Evolutionary conservation across 2,329 filamentous ascomycete genomes (phyloP), one percentile per base, ranked within the genome.

Genomic region (Plenodomus tracheiphilus): DNA sequence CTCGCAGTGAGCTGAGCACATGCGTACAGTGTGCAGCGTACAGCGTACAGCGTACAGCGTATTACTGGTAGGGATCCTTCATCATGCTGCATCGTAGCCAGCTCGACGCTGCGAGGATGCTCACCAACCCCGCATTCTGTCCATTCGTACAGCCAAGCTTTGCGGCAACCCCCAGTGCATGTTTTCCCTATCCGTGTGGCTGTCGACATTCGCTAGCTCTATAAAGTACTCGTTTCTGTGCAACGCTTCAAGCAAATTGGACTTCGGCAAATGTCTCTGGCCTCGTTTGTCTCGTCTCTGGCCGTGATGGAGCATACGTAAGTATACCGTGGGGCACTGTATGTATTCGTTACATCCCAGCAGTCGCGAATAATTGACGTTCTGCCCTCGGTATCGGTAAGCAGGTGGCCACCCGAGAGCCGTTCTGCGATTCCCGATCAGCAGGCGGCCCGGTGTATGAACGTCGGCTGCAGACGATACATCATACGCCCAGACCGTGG

Each of bases 111-210:
- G 52, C 56, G 51, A 56, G 54, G 51, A 60, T 62, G 60, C 45
- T 51, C 38, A 50, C 54, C 54, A 63, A 71, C 68, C 68, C 68
- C 67, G 68, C 68, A 70, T 68, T 65, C 61, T 51, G 46, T 62
- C 59, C 54, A 62, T 59, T 45, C 63, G 55, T 49, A 46, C 47
- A 59, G 53, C 60, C 57, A 63, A 62, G 64, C 58, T 56, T 54
- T 52, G 56, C 50, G 61, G 61, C 51, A 51, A 54, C 47, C 51
- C 61, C 58, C 54, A 61, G 54, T 62, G 49, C 61, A 53, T 47
- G 47, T 51, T 52, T 44, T 59, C 55, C 58, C 50, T 62, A 53
- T 55, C 53, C 51, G 46, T 51, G 46, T 53, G 54, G 54, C 54
- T 46, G 42, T 55, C 43, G 47, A 48, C 51, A 22, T 53, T 39